phyloP scores from a whole-genome alignment of 495 filamentous ascomycete species.

The Aspergillus panamensis region DNA sequence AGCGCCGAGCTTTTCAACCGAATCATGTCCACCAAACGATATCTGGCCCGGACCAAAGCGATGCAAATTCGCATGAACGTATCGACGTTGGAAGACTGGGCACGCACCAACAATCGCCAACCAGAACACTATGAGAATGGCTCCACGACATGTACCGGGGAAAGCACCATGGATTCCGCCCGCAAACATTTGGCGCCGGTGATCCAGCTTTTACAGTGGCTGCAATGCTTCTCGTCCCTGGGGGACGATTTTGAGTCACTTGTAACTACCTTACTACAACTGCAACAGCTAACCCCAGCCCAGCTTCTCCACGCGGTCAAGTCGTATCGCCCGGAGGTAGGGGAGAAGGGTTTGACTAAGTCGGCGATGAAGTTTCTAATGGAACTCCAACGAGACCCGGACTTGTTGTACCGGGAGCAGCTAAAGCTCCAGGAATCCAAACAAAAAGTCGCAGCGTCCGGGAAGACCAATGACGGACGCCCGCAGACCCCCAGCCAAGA shows the following conservation, averaged over 20 bases:
- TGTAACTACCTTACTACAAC: slow-evolving; percentile 81
- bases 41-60: slow-evolving; percentile 93
- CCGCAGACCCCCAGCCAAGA: slow-evolving; percentile 45
- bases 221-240: slow-evolving; percentile 94
- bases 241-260: slow-evolving; percentile 89
- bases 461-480: slow-evolving; percentile 31
- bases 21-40: slow-evolving; percentile 92
- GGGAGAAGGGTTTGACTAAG: slow-evolving; percentile 86
- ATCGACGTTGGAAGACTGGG: slow-evolving; percentile 94
- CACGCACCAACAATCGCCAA: slow-evolving; percentile 83
- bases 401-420: slow-evolving; percentile 36
- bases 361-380: slow-evolving; percentile 81
- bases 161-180: slow-evolving; percentile 77
- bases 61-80: slow-evolving; percentile 99
- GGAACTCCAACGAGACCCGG: slow-evolving; percentile 68
- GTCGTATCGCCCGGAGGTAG: slow-evolving; percentile 91
- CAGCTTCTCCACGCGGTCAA: slow-evolving; percentile 92
- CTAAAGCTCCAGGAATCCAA: slow-evolving; percentile 34
- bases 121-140: slow-evolving; percentile 96
- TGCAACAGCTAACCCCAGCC: slow-evolving; percentile 76
- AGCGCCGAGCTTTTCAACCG: slow-evolving; percentile 97
- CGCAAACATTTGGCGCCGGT: slow-evolving; percentile 82
- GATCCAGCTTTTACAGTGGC: slow-evolving; percentile 94
- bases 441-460: slow-evolving; percentile 21
- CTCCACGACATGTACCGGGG: slow-evolving; percentile 79